These are phyloP conservation scores for Stephanodiscus minutulus DNA, from an alignment of 108 stramenopile species.

Conservation along the genomic window DNA sequence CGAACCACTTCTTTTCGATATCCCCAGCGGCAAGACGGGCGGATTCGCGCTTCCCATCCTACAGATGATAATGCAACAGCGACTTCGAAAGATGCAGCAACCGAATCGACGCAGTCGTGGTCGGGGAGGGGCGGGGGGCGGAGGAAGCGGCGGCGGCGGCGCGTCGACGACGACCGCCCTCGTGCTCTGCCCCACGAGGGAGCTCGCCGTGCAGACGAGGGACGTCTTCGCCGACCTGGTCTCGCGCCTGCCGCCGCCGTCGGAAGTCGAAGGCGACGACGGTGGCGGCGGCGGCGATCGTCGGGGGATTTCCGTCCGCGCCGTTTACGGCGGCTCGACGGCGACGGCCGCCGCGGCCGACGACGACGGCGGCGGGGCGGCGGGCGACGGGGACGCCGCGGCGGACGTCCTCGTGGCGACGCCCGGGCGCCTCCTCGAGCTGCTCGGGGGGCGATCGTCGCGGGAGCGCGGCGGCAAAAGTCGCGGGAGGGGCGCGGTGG, in stretches of 20 bases:
- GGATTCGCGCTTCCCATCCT: constrained; percentile 91
- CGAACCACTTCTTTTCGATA: too few species aligned
- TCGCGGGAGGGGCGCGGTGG: constrained; percentile 27
- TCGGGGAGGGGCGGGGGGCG: background rate
- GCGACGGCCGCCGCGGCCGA: constrained; percentile 56
- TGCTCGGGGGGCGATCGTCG: constrained; percentile 57
- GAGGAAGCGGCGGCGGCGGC: constrained; percentile 8
- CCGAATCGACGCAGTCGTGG: constrained; percentile 13
- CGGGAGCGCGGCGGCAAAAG: too few species aligned
- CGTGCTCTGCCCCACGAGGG: constrained; percentile 91
- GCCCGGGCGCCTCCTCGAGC: constrained; percentile 93
- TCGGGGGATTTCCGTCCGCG: constrained; percentile 37
- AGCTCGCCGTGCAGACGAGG: constrained; percentile 90
- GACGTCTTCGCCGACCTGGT: constrained; percentile 53
- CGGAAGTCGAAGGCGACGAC: constrained; percentile 16
- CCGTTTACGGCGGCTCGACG: constrained; percentile 68
- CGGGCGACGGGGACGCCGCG: constrained; percentile 19
- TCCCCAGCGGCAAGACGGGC: constrained; percentile 93
- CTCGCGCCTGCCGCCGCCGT: too few species aligned
- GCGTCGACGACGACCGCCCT: constrained; percentile 51
- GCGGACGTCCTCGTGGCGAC: constrained; percentile 95
- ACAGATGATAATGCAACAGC: constrained; percentile 54
- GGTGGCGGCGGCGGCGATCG: constrained; percentile 7
- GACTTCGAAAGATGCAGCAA: constrained; percentile 4
- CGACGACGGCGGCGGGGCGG: constrained; percentile 34